Evolutionary conservation across 768 basidiomycete genomes (phyloP).

Genomic region (Trametes cinnabarina): DNA sequence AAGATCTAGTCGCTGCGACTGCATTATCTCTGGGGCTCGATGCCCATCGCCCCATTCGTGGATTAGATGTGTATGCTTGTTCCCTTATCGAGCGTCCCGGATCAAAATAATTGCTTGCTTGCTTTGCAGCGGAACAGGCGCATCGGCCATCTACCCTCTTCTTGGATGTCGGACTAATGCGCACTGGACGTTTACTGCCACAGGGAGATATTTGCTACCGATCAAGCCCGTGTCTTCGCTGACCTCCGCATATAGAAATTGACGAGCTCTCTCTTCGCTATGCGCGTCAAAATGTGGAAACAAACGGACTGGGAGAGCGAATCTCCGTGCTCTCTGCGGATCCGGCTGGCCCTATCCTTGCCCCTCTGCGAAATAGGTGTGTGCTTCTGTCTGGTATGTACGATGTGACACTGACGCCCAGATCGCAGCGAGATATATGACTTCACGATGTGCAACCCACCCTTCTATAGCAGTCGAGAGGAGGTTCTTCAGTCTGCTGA

Average conservation of each 20-base stretch:
- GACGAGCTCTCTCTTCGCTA: constrained; percentile 57
- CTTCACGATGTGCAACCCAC: constrained; percentile 95
- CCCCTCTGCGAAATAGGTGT: constrained; percentile 32
- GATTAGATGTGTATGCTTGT: constrained; percentile 68
- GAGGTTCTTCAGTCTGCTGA: constrained; percentile 63
- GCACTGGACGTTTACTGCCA: constrained; percentile 62
- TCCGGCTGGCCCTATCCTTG: constrained; percentile 44
- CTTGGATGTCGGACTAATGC: constrained; percentile 56
- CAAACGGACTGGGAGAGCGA: constrained; percentile 52
- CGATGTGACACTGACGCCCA: neutral
- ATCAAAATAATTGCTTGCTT: neutral
- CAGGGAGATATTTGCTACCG: constrained; percentile 41
- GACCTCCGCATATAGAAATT: constrained; percentile 49
- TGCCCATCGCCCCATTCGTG: constrained; percentile 35
- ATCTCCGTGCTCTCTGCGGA: constrained; percentile 47
- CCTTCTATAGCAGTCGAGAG: constrained; percentile 78
- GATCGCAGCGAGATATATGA: constrained; percentile 40
- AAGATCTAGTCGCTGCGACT: constrained; percentile 56
- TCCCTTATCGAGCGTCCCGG: too few relatives aligned
- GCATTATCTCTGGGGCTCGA: constrained; percentile 12
- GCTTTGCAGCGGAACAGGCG: constrained; percentile 75
- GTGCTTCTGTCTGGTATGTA: neutral
- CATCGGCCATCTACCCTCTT: constrained; percentile 86
- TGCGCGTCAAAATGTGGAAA: constrained; percentile 56
- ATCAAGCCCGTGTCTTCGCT: neutral